These are phyloP conservation scores for Eimeria maxima DNA, from an alignment of 169 alveolate species.

Conservation along the genomic window DNA sequence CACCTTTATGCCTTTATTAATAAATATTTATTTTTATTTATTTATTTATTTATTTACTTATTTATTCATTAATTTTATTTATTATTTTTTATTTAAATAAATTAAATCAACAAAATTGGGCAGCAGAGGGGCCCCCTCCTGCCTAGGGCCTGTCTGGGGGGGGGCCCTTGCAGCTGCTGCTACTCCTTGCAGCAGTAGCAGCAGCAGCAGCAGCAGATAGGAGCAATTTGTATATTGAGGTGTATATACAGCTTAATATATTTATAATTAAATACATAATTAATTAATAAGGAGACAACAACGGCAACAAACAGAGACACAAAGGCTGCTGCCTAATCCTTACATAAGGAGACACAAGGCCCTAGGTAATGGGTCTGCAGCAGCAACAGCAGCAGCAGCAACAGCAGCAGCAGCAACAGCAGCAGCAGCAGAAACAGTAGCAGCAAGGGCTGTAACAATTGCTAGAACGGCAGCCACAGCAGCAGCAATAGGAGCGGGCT, in stretches of 20 bases:
- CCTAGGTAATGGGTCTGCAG: neutral
- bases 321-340: too few relatives aligned
- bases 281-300: neutral
- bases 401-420: conserved; percentile 35
- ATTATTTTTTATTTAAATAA: too few relatives aligned
- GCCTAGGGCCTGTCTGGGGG: too few relatives aligned
- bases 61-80: too few relatives aligned
- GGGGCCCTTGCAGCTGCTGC: too few relatives aligned
- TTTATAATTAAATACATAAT: neutral
- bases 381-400: conserved; percentile 59
- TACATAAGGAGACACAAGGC: neutral
- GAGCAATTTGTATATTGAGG: neutral
- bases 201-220: neutral
- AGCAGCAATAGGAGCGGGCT: too few relatives aligned
- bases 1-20: neutral
- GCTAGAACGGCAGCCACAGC: too few relatives aligned
- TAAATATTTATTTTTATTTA: too few relatives aligned
- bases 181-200: neutral
- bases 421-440: conserved; percentile 23
- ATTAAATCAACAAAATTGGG: too few relatives aligned
- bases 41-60: too few relatives aligned
- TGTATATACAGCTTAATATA: too few relatives aligned
- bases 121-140: neutral
- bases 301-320: neutral
- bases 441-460: too few relatives aligned